Evolutionary conservation across 306 rosid species (phyloP), one percentile per base, ranked within the genome.

Genomic region (Prunus padus): DNA sequence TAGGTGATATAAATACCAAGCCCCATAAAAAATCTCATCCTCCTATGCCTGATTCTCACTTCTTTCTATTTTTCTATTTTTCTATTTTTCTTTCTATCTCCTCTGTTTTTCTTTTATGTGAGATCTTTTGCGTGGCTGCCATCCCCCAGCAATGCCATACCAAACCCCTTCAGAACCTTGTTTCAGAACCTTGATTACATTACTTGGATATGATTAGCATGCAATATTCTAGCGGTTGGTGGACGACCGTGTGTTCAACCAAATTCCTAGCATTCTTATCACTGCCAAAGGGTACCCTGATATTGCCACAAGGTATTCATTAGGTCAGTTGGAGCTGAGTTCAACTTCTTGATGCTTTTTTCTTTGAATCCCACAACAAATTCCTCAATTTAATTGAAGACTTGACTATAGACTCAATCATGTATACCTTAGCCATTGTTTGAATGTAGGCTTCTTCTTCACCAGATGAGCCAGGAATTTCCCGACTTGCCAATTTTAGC

Each of bases 231-330:
- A 90, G 82, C 83, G 93, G 85, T 82, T 95, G 23, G 76, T 87
- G 2, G 99, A 95, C 86, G 97, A 95, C 71, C 83, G 79, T 6
- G 61, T 92, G 46, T 92, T 92, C 82, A 76, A 90, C 77, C 97
- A 90, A 81, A 80, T 95, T 56, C 98, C 97, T 63, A 88, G 95
- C 86, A 86, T 95, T 86, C 90, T 95, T 67, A 88, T 92, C 89
- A 90, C 97, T 4, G 98, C 96, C 73, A 90, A 83, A 88, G 97
- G 99, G 65, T 95, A 95, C 82, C 99, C 97, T 47, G 97, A 92
- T 84, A 87, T 92, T 26, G 97, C 96, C 67, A 90, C 97, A 45
- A 87, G 99, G 99, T 95, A 78, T n/a, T n/a, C n/a, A 50, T 55
- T 16, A 65, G 45, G 61, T 76, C 64, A 69, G 42, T 78, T 74